Base-by-base conservation (phyloP, 257 asterid genomes). In the Scutellaria barbata region DNA sequence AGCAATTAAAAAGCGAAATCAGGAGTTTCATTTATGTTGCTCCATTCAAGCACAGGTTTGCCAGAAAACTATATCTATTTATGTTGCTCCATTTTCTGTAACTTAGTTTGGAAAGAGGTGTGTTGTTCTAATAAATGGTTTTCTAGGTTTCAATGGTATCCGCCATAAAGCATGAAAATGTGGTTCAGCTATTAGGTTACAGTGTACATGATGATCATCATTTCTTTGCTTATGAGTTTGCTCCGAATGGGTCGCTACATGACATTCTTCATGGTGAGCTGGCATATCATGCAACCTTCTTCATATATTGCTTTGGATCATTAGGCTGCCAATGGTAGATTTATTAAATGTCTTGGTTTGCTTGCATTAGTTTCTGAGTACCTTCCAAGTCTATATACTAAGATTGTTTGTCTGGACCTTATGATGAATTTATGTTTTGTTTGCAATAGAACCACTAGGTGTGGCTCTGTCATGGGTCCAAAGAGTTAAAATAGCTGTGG, bases 121-220 rank as follows among this genome's bases (percentile, higher is more conserved):
- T 48, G 50, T 10, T 60, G 39, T 47, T 57, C 8, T 58, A 6
- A 6, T 58, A 54, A 1, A 14, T 68, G 51, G 12, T 22, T 2
- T 75, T 69, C 39, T 79, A 88, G 95, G 87, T 81, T 47, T 83
- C 86, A 37, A 73, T 81, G 73, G 77, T 78, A 14, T 84, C 87
- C 46, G 72, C 83, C 61, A 69, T 86, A 47, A 84, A 81, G 63
- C 89, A 84, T 52, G 90, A 83, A 45, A 74, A 88, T 40, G 80
- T 84, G 25, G 87, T 86, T 30, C 83, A 80, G 71, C 85, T 88
- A 72, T 82, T 86, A 7, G 92, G 90, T 62, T 87, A 81, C 65
- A 81, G 82, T 71, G 80, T 80, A 63, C 86, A 78, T 47, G 84
- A 83, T 39, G 83, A 80, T 17, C 76, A 69, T 14, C 83, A 83